Conservation (phyloP, 306 rosid species). For the Vigna hirtella region DNA sequence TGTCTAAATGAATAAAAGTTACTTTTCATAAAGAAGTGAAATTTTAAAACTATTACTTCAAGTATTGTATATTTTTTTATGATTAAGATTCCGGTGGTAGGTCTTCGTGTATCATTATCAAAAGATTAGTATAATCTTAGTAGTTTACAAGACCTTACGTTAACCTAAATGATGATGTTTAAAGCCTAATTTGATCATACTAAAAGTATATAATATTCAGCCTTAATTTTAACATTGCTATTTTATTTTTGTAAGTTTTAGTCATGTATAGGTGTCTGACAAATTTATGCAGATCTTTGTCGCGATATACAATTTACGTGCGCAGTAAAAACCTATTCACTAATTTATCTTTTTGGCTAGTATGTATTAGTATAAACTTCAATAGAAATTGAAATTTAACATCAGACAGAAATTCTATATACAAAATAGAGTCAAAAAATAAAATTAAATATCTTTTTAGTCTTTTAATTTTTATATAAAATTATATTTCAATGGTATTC, state of each 20-base stretch:
- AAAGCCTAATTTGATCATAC: not conserved
- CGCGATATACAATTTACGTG: not conserved
- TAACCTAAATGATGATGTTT: conserved; percentile 36
- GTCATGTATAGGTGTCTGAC: not conserved
- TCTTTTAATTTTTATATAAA: no score
- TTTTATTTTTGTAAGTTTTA: not conserved
- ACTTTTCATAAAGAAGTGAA: not conserved
- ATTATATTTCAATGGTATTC: no score
- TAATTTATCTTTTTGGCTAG: not conserved
- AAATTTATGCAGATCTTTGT: not conserved
- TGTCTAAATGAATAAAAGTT: not conserved
- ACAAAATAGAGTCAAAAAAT: no score
- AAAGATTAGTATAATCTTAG: conserved; percentile 27
- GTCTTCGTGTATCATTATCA: not conserved
- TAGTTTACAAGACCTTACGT: conserved; percentile 15
- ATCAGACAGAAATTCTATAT: no score
- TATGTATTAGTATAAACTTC: no score
- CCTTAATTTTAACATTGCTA: not conserved
- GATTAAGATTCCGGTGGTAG: not conserved
- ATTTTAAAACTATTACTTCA: not conserved
- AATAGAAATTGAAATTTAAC: no score
- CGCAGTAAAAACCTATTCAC: not conserved
- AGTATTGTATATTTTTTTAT: not conserved
- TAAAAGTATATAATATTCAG: not conserved
- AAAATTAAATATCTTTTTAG: no score